Percentiles rank a stretch among this genome's conserved stretches.
Conservation (phyloP, 306 rosid genomes). For the Dicorynia guianensis region DNA sequence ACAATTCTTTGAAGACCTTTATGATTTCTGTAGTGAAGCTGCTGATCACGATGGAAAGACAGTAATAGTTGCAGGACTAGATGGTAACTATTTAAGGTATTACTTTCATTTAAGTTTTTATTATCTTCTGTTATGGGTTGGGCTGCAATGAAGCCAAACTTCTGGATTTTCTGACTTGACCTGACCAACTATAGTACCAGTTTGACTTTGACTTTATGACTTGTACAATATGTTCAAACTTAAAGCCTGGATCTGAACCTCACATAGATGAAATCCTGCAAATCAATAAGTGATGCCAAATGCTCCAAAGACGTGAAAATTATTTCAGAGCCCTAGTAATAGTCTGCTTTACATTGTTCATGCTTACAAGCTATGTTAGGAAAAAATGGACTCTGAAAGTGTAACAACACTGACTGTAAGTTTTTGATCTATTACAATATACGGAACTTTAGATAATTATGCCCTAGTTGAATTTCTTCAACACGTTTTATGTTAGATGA, state of each 20-base stretch:
- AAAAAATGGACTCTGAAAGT: slow-evolving; percentile 22
- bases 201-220: not conserved
- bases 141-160: not conserved
- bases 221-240: too few relatives aligned
- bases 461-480: not conserved
- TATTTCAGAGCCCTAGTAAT: not conserved
- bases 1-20: slow-evolving; percentile 91
- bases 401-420: not conserved
- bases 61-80: slow-evolving; percentile 82
- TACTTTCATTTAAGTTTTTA: too few relatives aligned
- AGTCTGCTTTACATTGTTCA: slow-evolving; percentile 15
- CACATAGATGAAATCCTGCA: not conserved
- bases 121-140: not conserved
- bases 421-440: too few relatives aligned
- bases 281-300: not conserved
- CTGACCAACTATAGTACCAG: not conserved
- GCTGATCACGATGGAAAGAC: slow-evolving; percentile 94
- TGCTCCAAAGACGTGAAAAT: not conserved
- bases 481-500: not conserved
- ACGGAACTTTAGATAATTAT: too few relatives aligned
- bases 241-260: too few relatives aligned
- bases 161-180: slow-evolving; percentile 10
- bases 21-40: slow-evolving; percentile 85
- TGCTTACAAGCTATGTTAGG: not conserved
- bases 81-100: slow-evolving; percentile 71